Evolutionary conservation across 495 filamentous ascomycete genomes (phyloP).

Genomic region (Trichoderma reesei): DNA sequence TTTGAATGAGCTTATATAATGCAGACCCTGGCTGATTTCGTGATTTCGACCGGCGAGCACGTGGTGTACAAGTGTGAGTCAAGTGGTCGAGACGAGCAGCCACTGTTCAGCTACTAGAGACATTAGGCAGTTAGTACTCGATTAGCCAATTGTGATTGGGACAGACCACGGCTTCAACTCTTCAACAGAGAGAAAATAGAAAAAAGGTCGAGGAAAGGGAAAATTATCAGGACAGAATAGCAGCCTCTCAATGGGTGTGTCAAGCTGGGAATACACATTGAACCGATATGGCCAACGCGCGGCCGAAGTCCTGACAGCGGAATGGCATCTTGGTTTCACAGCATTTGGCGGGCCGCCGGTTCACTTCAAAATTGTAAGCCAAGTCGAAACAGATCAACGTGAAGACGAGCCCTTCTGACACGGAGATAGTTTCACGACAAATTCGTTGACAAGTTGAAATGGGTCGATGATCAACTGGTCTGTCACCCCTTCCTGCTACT

Average conservation of each 20-base stretch:
- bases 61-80: too few relatives aligned
- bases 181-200: too few relatives aligned
- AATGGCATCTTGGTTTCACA: slow-evolving; percentile 63
- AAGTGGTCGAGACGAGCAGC: too few relatives aligned
- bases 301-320: slow-evolving; percentile 21
- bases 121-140: too few relatives aligned
- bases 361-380: slow-evolving; percentile 54
- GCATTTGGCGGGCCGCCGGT: slow-evolving; percentile 64
- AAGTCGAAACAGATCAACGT: background rate
- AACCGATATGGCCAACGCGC: background rate
- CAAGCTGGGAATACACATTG: background rate
- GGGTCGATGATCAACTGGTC: slow-evolving; percentile 70
- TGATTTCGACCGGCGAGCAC: too few relatives aligned
- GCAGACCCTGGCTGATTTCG: too few relatives aligned
- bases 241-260: background rate
- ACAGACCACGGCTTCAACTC: too few relatives aligned
- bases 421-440: slow-evolving; percentile 42
- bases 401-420: background rate
- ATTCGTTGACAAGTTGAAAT: slow-evolving; percentile 56
- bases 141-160: too few relatives aligned
- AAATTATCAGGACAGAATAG: too few relatives aligned
- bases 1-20: too few relatives aligned
- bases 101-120: too few relatives aligned
- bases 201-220: too few relatives aligned
- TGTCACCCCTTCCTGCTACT: slow-evolving; percentile 1